Evolutionary conservation across 1,284 basidiomycete genomes (phyloP).

Genomic region (Cryptococcus sp.): DNA sequence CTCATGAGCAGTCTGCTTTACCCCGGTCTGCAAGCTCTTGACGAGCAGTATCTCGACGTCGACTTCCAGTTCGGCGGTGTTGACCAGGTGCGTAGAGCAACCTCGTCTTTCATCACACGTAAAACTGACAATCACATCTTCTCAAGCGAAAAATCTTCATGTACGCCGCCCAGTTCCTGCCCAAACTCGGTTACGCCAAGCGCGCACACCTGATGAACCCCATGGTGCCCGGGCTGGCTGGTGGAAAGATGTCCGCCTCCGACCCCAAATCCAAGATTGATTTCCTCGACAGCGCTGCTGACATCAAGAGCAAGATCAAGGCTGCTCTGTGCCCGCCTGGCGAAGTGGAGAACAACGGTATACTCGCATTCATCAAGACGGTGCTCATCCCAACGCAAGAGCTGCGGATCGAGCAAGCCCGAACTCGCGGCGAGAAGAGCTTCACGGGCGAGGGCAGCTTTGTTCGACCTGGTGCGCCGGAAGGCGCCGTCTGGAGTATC

Average conservation of each 20-base stretch:
- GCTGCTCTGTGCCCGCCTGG: constrained; percentile 92
- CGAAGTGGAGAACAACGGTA: constrained; percentile 85
- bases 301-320: constrained; percentile 87
- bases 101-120: not conserved
- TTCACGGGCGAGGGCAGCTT: constrained; percentile 59
- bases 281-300: constrained; percentile 86
- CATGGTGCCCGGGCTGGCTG: constrained; percentile 94
- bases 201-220: constrained; percentile 97
- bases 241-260: constrained; percentile 98
- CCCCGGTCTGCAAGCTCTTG: constrained; percentile 93
- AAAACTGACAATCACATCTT: constrained; percentile 2
- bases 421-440: constrained; percentile 36
- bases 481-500: constrained; percentile 81
- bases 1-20: constrained; percentile 90
- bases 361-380: constrained; percentile 83
- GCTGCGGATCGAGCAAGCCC: constrained; percentile 64
- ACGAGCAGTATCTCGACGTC: constrained; percentile 93
- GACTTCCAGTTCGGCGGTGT: constrained; percentile 99
- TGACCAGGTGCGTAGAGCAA: constrained; percentile 70
- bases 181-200: constrained; percentile 88
- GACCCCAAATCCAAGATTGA: constrained; percentile 98
- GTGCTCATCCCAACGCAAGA: constrained; percentile 88
- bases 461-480: constrained; percentile 67
- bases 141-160: constrained; percentile 95
- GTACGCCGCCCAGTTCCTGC: constrained; percentile 93